Evolutionary conservation across 192 early-diverging fungal genomes (phyloP).

Genomic region (Backusella sp.): DNA sequence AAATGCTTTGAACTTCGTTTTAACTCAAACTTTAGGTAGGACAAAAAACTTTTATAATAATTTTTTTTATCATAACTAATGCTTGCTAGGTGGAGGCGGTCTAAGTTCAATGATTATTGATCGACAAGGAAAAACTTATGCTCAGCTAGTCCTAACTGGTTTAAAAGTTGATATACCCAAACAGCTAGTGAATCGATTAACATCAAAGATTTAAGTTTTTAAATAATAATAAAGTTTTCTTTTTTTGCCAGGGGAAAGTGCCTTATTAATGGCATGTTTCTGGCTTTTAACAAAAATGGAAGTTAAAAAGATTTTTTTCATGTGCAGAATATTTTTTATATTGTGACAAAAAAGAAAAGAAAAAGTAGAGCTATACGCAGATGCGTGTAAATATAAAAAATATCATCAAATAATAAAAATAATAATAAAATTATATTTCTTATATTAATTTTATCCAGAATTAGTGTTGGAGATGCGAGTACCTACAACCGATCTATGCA

Average conservation of each 20-base stretch:
- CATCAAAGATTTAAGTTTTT: neutral
- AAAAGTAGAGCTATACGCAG: neutral
- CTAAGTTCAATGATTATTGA: slow-evolving; percentile 59
- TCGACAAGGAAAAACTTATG: slow-evolving; percentile 67
- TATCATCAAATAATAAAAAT: neutral
- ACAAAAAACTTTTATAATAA: neutral
- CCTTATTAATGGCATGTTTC: neutral
- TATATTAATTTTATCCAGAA: no score
- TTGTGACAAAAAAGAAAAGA: neutral
- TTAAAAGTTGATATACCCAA: slow-evolving; percentile 52
- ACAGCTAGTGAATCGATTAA: neutral
- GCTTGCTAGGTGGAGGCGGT: slow-evolving; percentile 51
- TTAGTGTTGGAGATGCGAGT: no score
- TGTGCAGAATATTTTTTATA: neutral
- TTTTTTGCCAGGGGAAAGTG: neutral
- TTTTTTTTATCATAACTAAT: neutral
- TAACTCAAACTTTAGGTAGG: slow-evolving; percentile 52
- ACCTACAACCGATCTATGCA: neutral
- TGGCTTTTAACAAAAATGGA: neutral
- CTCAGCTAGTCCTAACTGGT: slow-evolving; percentile 55
- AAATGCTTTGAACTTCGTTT: slow-evolving; percentile 61
- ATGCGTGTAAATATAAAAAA: neutral
- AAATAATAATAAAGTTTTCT: neutral
- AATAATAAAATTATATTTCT: neutral
- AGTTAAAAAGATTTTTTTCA: neutral